Percentiles rank a stretch among this genome's conserved stretches.
These are phyloP conservation scores for Fomitopsis serialis DNA, from an alignment of 768 basidiomycete genomes.

Conservation along the genomic window DNA sequence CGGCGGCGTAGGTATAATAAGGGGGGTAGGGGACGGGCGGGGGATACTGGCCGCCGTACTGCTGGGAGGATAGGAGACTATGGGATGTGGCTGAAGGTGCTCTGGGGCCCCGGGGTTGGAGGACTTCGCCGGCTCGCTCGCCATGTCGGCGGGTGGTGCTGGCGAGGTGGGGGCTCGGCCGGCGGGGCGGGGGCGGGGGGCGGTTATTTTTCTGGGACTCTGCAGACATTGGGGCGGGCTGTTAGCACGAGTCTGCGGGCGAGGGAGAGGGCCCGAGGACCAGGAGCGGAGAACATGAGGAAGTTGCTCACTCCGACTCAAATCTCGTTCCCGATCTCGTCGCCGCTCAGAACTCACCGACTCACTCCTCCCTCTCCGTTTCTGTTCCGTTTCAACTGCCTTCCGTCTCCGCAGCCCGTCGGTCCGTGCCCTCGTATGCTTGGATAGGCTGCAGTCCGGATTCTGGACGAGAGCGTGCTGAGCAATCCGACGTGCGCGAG, in stretches of 20 bases:
- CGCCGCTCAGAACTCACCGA: constrained; percentile 26
- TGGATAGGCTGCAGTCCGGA: neutral
- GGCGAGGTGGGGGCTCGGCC: neutral
- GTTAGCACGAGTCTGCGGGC: neutral
- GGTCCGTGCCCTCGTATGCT: neutral
- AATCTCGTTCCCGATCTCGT: constrained; percentile 24
- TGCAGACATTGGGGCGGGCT: constrained; percentile 13
- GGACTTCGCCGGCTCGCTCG: constrained; percentile 16
- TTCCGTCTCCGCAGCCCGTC: neutral
- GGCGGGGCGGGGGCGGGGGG: neutral
- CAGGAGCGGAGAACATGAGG: constrained; percentile 20
- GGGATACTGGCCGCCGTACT: constrained; percentile 19
- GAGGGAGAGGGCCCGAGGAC: constrained; percentile 1
- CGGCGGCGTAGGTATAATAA: constrained; percentile 21
- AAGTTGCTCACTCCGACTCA: constrained; percentile 27
- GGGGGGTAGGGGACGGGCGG: constrained; percentile 22
- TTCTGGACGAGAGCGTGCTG: constrained; percentile 3
- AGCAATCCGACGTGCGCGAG: constrained; percentile 3
- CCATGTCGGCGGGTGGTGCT: constrained; percentile 8
- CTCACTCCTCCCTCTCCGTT: constrained; percentile 6
- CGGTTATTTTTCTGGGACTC: neutral
- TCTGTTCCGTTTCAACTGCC: constrained; percentile 1
- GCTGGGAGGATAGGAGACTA: constrained; percentile 17
- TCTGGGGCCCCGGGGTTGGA: constrained; percentile 13
- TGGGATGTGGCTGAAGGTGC: constrained; percentile 11